These are phyloP conservation scores for Ceratocystis colombiana DNA, from an alignment of 2,329 filamentous ascomycete species.

Conservation along the genomic window DNA sequence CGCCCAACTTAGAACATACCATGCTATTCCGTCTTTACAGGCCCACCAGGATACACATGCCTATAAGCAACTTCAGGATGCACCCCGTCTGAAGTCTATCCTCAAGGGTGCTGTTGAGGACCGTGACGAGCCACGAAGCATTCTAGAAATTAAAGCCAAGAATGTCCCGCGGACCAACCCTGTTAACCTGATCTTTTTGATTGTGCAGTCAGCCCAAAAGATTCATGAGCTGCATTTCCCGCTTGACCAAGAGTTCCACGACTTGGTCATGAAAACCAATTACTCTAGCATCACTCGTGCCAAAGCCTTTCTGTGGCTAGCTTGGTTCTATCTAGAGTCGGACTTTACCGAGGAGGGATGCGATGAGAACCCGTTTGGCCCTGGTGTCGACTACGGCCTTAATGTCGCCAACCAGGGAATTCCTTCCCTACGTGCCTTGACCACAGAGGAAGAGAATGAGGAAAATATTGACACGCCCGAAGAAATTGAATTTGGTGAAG, in stretches of 20 bases:
- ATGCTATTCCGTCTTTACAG: constrained; percentile 92
- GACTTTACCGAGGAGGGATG: constrained; percentile 85
- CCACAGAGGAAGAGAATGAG: constrained; percentile 50
- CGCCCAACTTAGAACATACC: constrained; percentile 92
- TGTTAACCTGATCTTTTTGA: constrained; percentile 92
- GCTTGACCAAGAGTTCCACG: constrained; percentile 79
- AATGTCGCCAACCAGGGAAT: constrained; percentile 60
- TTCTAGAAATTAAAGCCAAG: constrained; percentile 67
- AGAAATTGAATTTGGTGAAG: constrained; percentile 59
- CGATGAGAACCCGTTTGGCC: constrained; percentile 80
- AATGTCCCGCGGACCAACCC: constrained; percentile 74
- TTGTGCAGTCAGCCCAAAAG: constrained; percentile 80
- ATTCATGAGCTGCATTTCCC: constrained; percentile 90
- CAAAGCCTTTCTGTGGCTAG: constrained; percentile 85
- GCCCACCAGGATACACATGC: constrained; percentile 89
- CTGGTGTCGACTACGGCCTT: constrained; percentile 54
- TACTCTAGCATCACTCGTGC: constrained; percentile 75
- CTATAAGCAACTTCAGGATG: constrained; percentile 96
- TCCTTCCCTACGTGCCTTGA: constrained; percentile 55
- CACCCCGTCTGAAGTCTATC: constrained; percentile 90
- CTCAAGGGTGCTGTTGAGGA: constrained; percentile 95
- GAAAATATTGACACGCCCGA: constrained; percentile 68
- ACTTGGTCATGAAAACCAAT: constrained; percentile 84
- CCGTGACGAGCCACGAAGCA: constrained; percentile 65
- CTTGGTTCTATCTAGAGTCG: constrained; percentile 98